Conservation (phyloP, 495 filamentous ascomycete species). For the Sabuloglossum arenarium region DNA sequence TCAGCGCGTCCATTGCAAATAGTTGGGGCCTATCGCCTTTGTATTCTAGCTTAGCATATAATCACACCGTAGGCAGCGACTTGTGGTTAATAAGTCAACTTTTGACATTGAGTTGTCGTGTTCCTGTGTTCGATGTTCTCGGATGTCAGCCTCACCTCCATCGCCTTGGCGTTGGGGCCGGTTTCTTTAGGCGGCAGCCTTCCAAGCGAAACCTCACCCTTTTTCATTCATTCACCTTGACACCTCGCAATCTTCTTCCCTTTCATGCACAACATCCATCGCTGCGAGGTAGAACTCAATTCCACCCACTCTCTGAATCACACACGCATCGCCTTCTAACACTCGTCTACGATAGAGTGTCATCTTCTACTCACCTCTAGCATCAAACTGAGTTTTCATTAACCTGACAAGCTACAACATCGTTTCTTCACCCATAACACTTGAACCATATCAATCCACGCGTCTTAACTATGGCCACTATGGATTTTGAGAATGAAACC, state of each 20-base stretch:
- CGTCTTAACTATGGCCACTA: slow-evolving; percentile 11
- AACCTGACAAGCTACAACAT: neutral
- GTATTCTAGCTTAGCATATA: neutral
- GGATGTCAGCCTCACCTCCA: neutral
- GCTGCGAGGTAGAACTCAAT: neutral
- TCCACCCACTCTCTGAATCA: neutral
- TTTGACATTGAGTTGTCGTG: too few species aligned
- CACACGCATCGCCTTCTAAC: neutral
- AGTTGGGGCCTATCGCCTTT: neutral
- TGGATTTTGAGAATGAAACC: slow-evolving; percentile 77
- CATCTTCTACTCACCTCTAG: neutral
- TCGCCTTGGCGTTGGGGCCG: neutral
- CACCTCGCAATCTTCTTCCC: neutral
- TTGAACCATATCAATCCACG: neutral
- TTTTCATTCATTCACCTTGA: neutral
- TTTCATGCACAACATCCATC: neutral
- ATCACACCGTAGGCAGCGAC: neutral
- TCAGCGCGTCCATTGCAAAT: neutral
- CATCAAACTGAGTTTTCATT: neutral
- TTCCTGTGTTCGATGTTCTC: too few species aligned
- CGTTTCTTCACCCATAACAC: neutral
- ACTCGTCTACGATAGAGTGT: neutral
- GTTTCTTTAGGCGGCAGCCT: neutral
- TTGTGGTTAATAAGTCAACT: too few species aligned
- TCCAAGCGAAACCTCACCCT: neutral